These are phyloP conservation scores for Xanthoconium purpureum DNA, from an alignment of 768 basidiomycete species.

Conservation along the genomic window DNA sequence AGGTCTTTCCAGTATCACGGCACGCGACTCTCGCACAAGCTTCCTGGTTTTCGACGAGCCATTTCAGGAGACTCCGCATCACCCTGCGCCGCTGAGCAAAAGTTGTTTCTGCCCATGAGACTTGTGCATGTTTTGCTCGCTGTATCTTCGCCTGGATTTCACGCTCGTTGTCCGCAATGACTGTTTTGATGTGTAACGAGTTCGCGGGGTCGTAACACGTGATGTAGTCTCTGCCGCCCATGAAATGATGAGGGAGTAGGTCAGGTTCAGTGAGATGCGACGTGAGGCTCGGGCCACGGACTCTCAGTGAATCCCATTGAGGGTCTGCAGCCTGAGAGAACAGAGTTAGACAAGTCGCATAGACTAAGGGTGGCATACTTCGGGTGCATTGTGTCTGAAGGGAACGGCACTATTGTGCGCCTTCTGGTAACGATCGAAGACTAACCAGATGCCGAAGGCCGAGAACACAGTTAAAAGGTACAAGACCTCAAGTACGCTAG, in stretches of 20 bases:
- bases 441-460: constrained; percentile 75
- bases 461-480: constrained; percentile 70
- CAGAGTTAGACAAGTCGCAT: constrained; percentile 13
- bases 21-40: constrained; percentile 83
- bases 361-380: constrained; percentile 41
- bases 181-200: constrained; percentile 73
- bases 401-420: constrained; percentile 70
- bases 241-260: constrained; percentile 48
- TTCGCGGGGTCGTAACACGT: constrained; percentile 94
- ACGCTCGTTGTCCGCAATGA: constrained; percentile 66
- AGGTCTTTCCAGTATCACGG: constrained; percentile 93
- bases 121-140: constrained; percentile 63
- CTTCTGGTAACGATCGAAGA: constrained; percentile 70
- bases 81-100: constrained; percentile 82
- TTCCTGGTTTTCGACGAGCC: constrained; percentile 91
- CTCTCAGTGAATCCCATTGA: constrained; percentile 50
- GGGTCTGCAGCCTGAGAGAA: constrained; percentile 53
- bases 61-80: constrained; percentile 81
- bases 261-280: constrained; percentile 59
- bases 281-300: constrained; percentile 57
- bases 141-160: constrained; percentile 76
- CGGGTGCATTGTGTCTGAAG: constrained; percentile 57
- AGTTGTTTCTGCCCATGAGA: constrained; percentile 67
- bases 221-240: constrained; percentile 61
- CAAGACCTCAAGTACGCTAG: constrained; percentile 55